phyloP scores from a whole-genome alignment of 352 stramenopile species.

The Globisporangium middletonii region DNA sequence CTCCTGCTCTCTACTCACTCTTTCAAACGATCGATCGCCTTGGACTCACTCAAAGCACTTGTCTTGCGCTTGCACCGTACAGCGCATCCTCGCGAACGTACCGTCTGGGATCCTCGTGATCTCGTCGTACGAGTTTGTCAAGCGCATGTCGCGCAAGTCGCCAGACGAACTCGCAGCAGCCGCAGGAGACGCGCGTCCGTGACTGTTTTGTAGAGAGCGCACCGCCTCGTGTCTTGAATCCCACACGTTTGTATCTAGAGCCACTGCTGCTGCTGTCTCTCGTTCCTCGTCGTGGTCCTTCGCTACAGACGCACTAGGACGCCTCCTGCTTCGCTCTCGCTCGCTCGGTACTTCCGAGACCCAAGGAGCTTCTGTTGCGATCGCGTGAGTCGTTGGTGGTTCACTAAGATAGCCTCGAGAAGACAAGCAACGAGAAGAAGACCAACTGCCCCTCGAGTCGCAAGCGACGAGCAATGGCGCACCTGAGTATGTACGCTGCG shows the following conservation, averaged over 20 bases:
- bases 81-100: constrained; percentile 78
- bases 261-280: too few species aligned
- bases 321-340: background rate
- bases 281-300: too few species aligned
- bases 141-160: constrained; percentile 73
- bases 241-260: background rate
- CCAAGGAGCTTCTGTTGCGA: too few species aligned
- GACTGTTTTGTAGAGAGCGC: too few species aligned
- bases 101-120: constrained; percentile 83
- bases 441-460: too few species aligned
- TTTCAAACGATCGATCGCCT: too few species aligned
- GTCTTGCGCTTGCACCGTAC: background rate
- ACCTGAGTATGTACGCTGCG: background rate
- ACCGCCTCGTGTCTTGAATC: too few species aligned
- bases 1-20: background rate
- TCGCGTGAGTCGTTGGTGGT: too few species aligned
- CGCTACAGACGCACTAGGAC: too few species aligned
- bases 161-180: constrained; percentile 19
- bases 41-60: too few species aligned
- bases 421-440: background rate
- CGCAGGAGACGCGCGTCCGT: too few species aligned
- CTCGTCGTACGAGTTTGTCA: constrained; percentile 88
- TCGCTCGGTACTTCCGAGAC: too few species aligned
- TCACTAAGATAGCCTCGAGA: background rate
- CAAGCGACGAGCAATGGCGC: background rate